Percentiles rank a stretch among this genome's conserved stretches.
phyloP scores from a whole-genome alignment of 345 rosid species.

The Viola odorata region DNA sequence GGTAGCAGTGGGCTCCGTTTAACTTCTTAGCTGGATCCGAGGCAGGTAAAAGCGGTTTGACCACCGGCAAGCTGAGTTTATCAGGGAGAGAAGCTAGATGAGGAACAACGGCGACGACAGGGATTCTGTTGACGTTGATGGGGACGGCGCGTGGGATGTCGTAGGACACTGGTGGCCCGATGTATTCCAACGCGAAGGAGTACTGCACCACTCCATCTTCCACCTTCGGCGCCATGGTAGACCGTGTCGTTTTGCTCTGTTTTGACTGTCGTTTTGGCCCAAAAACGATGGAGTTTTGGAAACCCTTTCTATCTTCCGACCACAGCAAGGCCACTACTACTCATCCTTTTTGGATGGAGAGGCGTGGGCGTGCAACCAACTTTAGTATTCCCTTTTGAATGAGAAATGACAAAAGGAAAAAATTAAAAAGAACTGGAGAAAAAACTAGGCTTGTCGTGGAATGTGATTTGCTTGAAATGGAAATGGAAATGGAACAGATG shows the following conservation, averaged over 20 bases:
- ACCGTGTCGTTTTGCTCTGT: slow-evolving; percentile 30
- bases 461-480: too few species aligned
- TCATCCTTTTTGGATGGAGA: neutral
- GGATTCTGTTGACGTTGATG: slow-evolving; percentile 72
- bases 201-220: slow-evolving; percentile 32
- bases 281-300: neutral
- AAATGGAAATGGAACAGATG: too few species aligned
- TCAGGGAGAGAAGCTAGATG: slow-evolving; percentile 46
- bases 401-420: neutral
- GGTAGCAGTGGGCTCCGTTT: neutral
- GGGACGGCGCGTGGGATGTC: slow-evolving; percentile 90
- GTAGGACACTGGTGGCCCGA: slow-evolving; percentile 82
- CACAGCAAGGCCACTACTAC: neutral
- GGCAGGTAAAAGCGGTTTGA: slow-evolving; percentile 57
- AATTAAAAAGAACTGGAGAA: too few species aligned
- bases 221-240: slow-evolving; percentile 11
- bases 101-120: slow-evolving; percentile 92
- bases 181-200: slow-evolving; percentile 79
- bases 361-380: neutral
- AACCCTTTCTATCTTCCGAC: neutral
- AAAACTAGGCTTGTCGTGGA: too few species aligned
- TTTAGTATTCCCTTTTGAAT: neutral
- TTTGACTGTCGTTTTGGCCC: too few species aligned
- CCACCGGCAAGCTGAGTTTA: slow-evolving; percentile 63
- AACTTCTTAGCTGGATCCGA: slow-evolving; percentile 34